A percentile compares a stretch with the other conserved stretches of the same genome.
Evolutionary conservation across 192 early-diverging fungal genomes (phyloP).

Genomic region (Coemansia sp.): DNA sequence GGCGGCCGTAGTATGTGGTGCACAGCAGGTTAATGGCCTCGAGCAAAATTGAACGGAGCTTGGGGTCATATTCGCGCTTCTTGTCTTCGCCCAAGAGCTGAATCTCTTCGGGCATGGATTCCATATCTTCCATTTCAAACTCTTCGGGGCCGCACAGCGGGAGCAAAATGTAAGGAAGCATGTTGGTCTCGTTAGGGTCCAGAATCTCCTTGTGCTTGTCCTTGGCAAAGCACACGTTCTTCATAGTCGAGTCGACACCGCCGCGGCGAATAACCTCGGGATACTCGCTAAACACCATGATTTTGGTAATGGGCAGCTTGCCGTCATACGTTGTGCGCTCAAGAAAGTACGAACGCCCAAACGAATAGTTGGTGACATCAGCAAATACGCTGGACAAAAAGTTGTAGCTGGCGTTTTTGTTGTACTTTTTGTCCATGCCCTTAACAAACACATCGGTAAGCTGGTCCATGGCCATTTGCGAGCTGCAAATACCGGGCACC

Average conservation of each 20-base stretch:
- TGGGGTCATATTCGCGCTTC: constrained; percentile 76
- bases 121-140: constrained; percentile 89
- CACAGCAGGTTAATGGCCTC: constrained; percentile 83
- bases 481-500: constrained; percentile 46
- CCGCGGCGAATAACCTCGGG: constrained; percentile 81
- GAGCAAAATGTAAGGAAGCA: constrained; percentile 84
- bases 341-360: constrained; percentile 72
- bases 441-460: constrained; percentile 86
- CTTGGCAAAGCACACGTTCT: constrained; percentile 84
- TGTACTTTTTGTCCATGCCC: constrained; percentile 76
- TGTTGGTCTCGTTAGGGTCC: constrained; percentile 69
- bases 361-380: constrained; percentile 70
- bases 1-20: constrained; percentile 70
- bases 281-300: constrained; percentile 86
- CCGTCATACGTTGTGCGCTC: constrained; percentile 62
- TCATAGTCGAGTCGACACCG: constrained; percentile 82
- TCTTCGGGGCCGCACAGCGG: constrained; percentile 90
- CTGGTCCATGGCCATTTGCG: constrained; percentile 69
- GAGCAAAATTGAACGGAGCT: constrained; percentile 69
- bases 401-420: constrained; percentile 74
- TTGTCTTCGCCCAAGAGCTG: constrained; percentile 82
- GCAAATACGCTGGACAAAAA: constrained; percentile 94
- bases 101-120: constrained; percentile 88
- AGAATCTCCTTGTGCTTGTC: constrained; percentile 67
- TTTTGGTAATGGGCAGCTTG: constrained; percentile 74